These are phyloP conservation scores for Diospyros kaki DNA, from an alignment of 148 eudicot species.

Conservation along the genomic window DNA sequence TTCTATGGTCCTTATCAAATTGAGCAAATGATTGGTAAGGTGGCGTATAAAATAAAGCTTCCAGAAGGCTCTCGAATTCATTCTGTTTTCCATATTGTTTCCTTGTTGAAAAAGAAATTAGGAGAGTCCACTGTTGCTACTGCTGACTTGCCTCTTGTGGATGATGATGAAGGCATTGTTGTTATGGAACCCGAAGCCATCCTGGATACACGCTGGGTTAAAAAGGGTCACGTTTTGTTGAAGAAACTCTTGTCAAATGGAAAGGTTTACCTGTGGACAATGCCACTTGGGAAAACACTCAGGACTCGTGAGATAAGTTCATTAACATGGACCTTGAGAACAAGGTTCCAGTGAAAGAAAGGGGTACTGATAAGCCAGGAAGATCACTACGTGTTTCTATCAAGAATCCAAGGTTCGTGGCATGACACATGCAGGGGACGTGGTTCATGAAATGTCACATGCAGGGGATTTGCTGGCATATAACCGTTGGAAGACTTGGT, in stretches of 20 bases:
- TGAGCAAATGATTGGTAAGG: neutral
- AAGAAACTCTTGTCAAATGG: neutral
- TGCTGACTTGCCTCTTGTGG: neutral
- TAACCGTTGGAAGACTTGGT: too few species aligned
- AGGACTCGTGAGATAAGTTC: neutral
- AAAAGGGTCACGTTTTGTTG: neutral
- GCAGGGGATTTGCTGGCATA: too few species aligned
- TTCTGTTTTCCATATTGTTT: neutral
- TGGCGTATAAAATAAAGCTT: neutral
- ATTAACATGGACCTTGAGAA: neutral
- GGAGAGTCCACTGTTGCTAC: neutral
- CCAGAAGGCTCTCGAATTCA: neutral
- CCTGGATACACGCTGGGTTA: neutral
- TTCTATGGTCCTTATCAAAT: neutral
- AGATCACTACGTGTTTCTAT: too few species aligned
- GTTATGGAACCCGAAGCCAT: neutral
- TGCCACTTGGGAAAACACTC: neutral
- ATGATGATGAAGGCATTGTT: neutral
- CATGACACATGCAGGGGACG: too few species aligned
- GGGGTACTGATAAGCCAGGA: neutral
- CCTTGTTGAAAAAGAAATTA: neutral
- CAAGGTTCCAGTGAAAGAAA: neutral
- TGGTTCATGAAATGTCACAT: too few species aligned
- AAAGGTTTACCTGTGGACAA: neutral
- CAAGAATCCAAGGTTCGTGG: too few species aligned